Evolutionary conservation across 2,329 filamentous ascomycete species (phyloP), one percentile per base, ranked within the genome.

Genomic region (Colletotrichum godetiae): DNA sequence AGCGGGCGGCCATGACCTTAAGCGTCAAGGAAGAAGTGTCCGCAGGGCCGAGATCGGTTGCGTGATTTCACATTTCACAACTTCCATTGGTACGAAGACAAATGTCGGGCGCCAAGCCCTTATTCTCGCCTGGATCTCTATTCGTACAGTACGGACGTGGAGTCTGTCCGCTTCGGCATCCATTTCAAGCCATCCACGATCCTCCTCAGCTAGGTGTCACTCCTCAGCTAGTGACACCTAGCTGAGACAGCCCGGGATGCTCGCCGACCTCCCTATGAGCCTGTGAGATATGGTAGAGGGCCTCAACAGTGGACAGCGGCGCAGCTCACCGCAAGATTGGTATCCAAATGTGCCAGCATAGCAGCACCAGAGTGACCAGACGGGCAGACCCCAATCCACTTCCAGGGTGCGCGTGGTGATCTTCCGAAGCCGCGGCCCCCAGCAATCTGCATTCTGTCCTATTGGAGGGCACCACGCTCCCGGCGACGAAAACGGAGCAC

Each of bases 331-430:
- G 59, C 60, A 70, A 70, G 66, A 69, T 65, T 65, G 42, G 58
- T 59, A 53, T 49, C 31, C 55, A 46, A 31, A 27, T 13, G 60
- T 13, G 60, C 29, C 56, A 55, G 64, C 42, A 13, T 35, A 37
- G 49, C 24, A 63, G 59, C 24, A 37, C 42, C 49, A 57, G 27
- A 13, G 29, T 29, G 27, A 29, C 27, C 27, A 42, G 37, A 42
- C 15, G 15, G 37, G 37, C 37, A 42, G 37, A 42, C 13, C 22
- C 59, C 66, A 24, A 69, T 56, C 46, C 42, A 73, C 15, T 65
- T 60, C 46, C 42, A 73, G 70, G 59, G 59, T 64, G 59, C 66
- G 66, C 69, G 69, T 73, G 70, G 12, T 73, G 66, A 70, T 65
- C 70, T 64, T 73, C 66, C 66, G 66, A 63, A 27, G 12, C 42